These are phyloP conservation scores for Nitzschia sp. DNA, from an alignment of 108 stramenopile genomes.

Conservation along the genomic window DNA sequence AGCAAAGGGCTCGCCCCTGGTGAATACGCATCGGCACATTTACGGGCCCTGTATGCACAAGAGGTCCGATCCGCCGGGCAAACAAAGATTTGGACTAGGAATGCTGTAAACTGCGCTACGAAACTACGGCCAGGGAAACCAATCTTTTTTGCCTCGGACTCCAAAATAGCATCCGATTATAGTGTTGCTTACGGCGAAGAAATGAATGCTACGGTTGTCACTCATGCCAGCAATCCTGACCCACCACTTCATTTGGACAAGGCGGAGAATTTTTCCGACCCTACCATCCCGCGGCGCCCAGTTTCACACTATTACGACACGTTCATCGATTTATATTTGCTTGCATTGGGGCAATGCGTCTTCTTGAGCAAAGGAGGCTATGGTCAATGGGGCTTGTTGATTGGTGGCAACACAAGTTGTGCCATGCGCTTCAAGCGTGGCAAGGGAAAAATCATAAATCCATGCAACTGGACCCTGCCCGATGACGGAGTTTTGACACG, in stretches of 20 bases:
- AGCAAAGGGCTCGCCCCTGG: constrained; percentile 33
- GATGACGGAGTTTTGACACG: background rate
- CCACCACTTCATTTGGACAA: constrained; percentile 33
- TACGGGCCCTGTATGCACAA: constrained; percentile 43
- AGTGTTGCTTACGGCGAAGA: constrained; percentile 1
- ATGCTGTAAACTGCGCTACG: constrained; percentile 42
- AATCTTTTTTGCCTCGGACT: constrained; percentile 41
- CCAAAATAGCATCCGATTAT: constrained; percentile 3
- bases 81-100: constrained; percentile 12
- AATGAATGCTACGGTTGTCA: constrained; percentile 16
- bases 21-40: constrained; percentile 46
- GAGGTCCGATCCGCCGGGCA: background rate
- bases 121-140: constrained; percentile 33
- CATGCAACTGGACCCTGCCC: constrained; percentile 15
- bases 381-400: constrained; percentile 40
- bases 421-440: background rate
- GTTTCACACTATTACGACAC: constrained; percentile 39
- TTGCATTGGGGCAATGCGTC: constrained; percentile 44
- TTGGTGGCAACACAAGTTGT: constrained; percentile 26
- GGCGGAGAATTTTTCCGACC: constrained; percentile 18
- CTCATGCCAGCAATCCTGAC: constrained; percentile 12
- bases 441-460: background rate
- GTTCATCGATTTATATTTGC: constrained; percentile 54
- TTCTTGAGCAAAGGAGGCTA: constrained; percentile 37
- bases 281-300: background rate